A percentile compares a stretch with the other conserved stretches of the same genome.
Evolutionary conservation across 495 filamentous ascomycete genomes (phyloP).

Genomic region (Penicillium silybi): DNA sequence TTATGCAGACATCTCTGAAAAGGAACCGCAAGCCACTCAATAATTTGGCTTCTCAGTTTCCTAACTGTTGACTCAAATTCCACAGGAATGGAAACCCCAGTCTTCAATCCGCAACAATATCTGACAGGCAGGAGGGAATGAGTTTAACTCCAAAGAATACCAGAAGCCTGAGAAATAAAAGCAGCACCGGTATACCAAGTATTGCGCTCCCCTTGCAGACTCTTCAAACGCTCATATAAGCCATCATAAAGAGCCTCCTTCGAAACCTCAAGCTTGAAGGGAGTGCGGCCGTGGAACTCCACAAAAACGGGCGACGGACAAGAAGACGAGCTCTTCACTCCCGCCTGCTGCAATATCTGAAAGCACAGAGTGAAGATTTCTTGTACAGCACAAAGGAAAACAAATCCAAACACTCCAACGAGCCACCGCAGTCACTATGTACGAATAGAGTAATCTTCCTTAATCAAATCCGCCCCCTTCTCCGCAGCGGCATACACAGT

Average conservation of each 20-base stretch:
- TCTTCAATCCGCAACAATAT: background rate
- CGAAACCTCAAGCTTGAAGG: constrained; percentile 27
- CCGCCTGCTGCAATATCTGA: constrained; percentile 17
- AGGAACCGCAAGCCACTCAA: no score
- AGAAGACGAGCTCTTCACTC: background rate
- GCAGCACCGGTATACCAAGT: constrained; percentile 54
- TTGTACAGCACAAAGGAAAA: no score
- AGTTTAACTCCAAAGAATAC: constrained; percentile 31
- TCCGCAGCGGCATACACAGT: constrained; percentile 4
- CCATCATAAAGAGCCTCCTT: constrained; percentile 36
- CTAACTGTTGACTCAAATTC: no score
- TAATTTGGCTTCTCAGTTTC: no score
- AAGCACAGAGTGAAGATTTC: no score
- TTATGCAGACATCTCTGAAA: no score
- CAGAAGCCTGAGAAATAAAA: constrained; percentile 26
- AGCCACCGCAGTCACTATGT: no score
- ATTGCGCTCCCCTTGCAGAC: constrained; percentile 47
- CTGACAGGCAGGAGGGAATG: constrained; percentile 5
- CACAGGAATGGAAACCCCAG: no score
- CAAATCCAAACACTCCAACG: no score
- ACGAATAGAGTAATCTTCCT: background rate
- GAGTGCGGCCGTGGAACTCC: constrained; percentile 19
- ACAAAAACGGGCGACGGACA: constrained; percentile 18
- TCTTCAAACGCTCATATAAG: constrained; percentile 48
- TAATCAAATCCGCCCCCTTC: constrained; percentile 3